phyloP scores from a whole-genome alignment of 352 stramenopile species.

The Globisporangium echinulatum region DNA sequence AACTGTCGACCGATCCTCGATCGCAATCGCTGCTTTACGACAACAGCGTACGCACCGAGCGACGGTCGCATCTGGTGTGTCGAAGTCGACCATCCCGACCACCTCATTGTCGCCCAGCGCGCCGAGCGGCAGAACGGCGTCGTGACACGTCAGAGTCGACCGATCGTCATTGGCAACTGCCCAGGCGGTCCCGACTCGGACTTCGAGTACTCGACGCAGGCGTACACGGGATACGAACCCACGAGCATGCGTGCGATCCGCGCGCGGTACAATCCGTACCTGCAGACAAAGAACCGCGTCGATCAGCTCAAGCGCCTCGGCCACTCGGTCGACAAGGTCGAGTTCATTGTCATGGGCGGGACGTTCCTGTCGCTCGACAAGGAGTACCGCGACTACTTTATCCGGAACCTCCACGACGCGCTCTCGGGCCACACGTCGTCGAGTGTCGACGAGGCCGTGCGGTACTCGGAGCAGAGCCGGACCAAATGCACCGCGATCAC shows the following conservation, averaged over 20 bases:
- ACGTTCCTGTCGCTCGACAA: slow-evolving; percentile 95
- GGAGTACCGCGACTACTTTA: slow-evolving; percentile 95
- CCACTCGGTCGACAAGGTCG: slow-evolving; percentile 94
- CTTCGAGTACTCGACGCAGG: slow-evolving; percentile 96
- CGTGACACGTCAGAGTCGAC: slow-evolving; percentile 7
- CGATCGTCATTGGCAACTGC: slow-evolving; percentile 35
- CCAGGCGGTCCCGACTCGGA: slow-evolving; percentile 94
- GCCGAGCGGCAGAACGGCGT: slow-evolving; percentile 9
- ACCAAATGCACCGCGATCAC: slow-evolving; percentile 92
- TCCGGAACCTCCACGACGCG: slow-evolving; percentile 94
- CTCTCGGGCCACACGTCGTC: slow-evolving; percentile 90
- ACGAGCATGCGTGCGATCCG: slow-evolving; percentile 96
- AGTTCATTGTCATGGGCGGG: slow-evolving; percentile 98
- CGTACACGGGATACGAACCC: slow-evolving; percentile 97
- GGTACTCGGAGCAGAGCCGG: slow-evolving; percentile 89
- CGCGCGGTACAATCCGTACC: slow-evolving; percentile 92
- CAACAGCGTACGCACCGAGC: slow-evolving; percentile 2
- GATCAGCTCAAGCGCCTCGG: slow-evolving; percentile 84
- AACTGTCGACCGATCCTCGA: slow-evolving; percentile 6
- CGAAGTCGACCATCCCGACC: slow-evolving; percentile 10
- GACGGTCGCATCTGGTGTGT: slow-evolving; percentile 12
- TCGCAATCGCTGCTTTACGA: slow-evolving; percentile 8
- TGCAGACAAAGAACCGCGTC: slow-evolving; percentile 91
- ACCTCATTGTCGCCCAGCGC: slow-evolving; percentile 9
- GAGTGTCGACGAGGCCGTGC: slow-evolving; percentile 89